These are phyloP conservation scores for Magnusiomyces suaveolens DNA, from an alignment of 1,139 yeast genomes.

Conservation along the genomic window DNA sequence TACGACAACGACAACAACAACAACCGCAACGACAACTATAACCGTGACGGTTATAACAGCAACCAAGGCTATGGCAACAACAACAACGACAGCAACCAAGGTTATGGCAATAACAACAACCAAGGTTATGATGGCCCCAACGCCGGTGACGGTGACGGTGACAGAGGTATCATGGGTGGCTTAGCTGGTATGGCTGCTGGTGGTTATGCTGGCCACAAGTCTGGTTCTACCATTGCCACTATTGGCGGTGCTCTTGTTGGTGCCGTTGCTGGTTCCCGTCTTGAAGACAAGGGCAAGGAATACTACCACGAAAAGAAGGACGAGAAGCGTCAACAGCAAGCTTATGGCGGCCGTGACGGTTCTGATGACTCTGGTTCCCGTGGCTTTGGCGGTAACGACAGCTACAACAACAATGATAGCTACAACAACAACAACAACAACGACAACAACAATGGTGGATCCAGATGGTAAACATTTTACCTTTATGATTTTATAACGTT, in stretches of 20 bases:
- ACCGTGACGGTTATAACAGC: slow-evolving; percentile 6
- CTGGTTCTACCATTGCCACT: slow-evolving; percentile 41
- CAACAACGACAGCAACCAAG: slow-evolving; percentile 6
- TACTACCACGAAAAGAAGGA: slow-evolving; percentile 17
- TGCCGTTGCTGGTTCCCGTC: slow-evolving; percentile 49
- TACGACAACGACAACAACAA: slow-evolving; percentile 1
- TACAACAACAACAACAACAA: slow-evolving; percentile 10
- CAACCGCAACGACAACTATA: neutral
- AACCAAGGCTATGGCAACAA: slow-evolving; percentile 8
- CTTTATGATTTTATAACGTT: too few species aligned
- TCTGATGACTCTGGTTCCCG: neutral
- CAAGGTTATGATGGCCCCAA: slow-evolving; percentile 13
- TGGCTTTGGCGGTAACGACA: neutral
- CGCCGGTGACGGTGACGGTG: slow-evolving; percentile 30
- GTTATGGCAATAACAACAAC: slow-evolving; percentile 16
- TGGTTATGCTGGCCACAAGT: slow-evolving; percentile 37
- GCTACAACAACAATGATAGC: neutral
- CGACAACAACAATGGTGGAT: slow-evolving; percentile 10
- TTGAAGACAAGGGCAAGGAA: slow-evolving; percentile 36
- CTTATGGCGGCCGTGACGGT: neutral
- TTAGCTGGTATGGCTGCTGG: slow-evolving; percentile 55
- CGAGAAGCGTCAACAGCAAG: slow-evolving; percentile 15
- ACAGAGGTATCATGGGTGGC: slow-evolving; percentile 48
- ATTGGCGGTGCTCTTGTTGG: slow-evolving; percentile 54
- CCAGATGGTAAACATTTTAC: slow-evolving; percentile 7